Evolutionary conservation across 176 grass and related monocot genomes (phyloP).

Genomic region (Eragrostis nindensis): DNA sequence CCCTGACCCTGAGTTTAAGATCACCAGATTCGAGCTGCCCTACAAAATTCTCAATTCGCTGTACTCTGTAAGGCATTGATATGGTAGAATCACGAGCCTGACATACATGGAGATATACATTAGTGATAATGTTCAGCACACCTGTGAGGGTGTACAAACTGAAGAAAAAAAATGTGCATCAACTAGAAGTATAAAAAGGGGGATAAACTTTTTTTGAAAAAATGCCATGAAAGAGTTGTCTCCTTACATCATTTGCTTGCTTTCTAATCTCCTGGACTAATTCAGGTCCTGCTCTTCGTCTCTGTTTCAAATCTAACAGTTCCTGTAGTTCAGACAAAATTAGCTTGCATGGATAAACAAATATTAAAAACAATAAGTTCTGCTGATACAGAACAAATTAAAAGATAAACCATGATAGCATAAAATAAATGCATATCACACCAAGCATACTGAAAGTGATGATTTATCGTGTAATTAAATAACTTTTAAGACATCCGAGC

Average conservation of each 20-base stretch:
- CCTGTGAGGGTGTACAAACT: no score
- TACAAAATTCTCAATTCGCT: constrained; percentile 90
- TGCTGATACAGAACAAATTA: not conserved
- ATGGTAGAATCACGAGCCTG: constrained; percentile 88
- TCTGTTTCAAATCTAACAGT: constrained; percentile 78
- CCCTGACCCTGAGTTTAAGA: constrained; percentile 90
- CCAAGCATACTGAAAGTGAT: constrained; percentile 13
- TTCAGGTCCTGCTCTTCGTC: constrained; percentile 54
- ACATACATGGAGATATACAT: constrained; percentile 10
- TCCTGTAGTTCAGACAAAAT: constrained; percentile 59
- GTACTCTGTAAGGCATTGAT: constrained; percentile 93
- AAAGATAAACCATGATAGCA: constrained; percentile 21
- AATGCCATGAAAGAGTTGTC: constrained; percentile 27
- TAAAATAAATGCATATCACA: constrained; percentile 10
- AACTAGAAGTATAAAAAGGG: not conserved
- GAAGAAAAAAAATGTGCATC: constrained; percentile 21
- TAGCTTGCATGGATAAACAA: constrained; percentile 35
- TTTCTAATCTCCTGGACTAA: constrained; percentile 85
- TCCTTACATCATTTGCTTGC: constrained; percentile 93
- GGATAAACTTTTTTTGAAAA: not conserved
- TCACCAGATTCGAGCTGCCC: constrained; percentile 91
- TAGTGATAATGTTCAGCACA: constrained; percentile 2
- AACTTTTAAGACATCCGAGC: not conserved
- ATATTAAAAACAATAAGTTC: constrained; percentile 24
- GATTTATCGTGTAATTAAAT: constrained; percentile 4